A percentile compares a stretch with the other conserved stretches of the same genome.
Conservation (phyloP, 2,329 filamentous ascomycete species). For the Helicocarpus griseus region DNA sequence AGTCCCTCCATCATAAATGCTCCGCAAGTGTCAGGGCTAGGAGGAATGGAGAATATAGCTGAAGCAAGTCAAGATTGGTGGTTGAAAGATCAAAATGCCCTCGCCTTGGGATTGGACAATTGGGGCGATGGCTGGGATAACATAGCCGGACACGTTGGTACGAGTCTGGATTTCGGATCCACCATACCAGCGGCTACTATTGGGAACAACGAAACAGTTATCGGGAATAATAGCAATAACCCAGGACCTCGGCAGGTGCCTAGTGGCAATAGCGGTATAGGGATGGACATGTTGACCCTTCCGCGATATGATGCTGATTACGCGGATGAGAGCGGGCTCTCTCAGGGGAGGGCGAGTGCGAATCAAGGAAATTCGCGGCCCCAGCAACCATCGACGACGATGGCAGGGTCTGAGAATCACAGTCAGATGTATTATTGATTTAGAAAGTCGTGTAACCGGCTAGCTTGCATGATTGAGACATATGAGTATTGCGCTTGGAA, state of each 20-base stretch:
- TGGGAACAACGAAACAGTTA: background rate
- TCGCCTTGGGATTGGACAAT: slow-evolving; percentile 54
- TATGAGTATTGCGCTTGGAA: no score
- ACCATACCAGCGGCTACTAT: background rate
- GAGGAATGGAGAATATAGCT: slow-evolving; percentile 50
- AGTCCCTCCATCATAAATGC: slow-evolving; percentile 2
- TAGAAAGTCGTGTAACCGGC: no score
- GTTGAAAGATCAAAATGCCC: slow-evolving; percentile 51
- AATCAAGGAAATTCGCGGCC: background rate
- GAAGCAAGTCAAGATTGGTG: slow-evolving; percentile 58
- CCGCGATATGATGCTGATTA: slow-evolving; percentile 1
- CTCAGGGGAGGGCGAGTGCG: background rate
- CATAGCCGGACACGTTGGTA: background rate
- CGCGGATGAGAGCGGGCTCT: background rate
- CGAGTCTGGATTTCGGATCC: background rate
- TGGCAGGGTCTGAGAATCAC: background rate
- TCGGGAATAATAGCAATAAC: background rate
- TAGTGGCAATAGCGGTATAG: background rate
- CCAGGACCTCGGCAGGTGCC: background rate
- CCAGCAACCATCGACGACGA: background rate
- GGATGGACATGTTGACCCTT: background rate
- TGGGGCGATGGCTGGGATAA: slow-evolving; percentile 22
- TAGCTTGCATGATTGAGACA: no score
- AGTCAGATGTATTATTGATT: slow-evolving; percentile 7
- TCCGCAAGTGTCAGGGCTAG: slow-evolving; percentile 31